These are phyloP conservation scores for Phytophthora rubi DNA, from an alignment of 352 stramenopile species.

Conservation along the genomic window DNA sequence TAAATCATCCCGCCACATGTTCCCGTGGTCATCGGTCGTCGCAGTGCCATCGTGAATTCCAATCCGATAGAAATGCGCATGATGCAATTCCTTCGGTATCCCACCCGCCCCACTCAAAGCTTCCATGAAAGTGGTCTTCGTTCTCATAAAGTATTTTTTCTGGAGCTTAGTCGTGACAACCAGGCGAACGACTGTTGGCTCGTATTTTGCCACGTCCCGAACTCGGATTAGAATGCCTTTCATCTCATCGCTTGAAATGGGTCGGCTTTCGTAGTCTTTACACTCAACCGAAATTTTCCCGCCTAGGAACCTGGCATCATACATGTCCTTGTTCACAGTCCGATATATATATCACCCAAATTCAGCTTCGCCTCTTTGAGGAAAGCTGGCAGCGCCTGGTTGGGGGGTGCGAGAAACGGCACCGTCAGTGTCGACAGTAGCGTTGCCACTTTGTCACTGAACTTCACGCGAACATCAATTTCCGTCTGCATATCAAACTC, in stretches of 20 bases:
- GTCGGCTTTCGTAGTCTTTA: slow-evolving; percentile 2
- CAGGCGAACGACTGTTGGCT: not conserved
- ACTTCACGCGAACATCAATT: slow-evolving; percentile 2
- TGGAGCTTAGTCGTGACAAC: slow-evolving; percentile 3
- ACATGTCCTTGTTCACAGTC: not conserved
- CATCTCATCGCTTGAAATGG: not conserved
- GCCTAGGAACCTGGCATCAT: not conserved
- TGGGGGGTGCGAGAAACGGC: slow-evolving; percentile 5
- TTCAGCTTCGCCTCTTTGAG: not conserved
- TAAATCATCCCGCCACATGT: not conserved
- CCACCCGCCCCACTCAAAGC: not conserved
- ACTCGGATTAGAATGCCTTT: not conserved
- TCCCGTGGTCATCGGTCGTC: not conserved
- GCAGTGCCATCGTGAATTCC: not conserved
- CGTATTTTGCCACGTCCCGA: not conserved
- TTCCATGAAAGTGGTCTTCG: not conserved
- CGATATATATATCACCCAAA: not conserved
- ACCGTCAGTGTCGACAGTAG: not conserved
- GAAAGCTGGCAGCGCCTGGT: not conserved
- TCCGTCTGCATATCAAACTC: slow-evolving; percentile 2
- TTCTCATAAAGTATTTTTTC: not conserved
- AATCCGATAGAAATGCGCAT: not conserved
- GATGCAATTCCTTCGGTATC: not conserved
- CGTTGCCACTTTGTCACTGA: not conserved
- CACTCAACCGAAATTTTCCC: slow-evolving; percentile 5